These are phyloP conservation scores for Tremellales sp. DNA, from an alignment of 1,284 basidiomycete species.

Conservation along the genomic window DNA sequence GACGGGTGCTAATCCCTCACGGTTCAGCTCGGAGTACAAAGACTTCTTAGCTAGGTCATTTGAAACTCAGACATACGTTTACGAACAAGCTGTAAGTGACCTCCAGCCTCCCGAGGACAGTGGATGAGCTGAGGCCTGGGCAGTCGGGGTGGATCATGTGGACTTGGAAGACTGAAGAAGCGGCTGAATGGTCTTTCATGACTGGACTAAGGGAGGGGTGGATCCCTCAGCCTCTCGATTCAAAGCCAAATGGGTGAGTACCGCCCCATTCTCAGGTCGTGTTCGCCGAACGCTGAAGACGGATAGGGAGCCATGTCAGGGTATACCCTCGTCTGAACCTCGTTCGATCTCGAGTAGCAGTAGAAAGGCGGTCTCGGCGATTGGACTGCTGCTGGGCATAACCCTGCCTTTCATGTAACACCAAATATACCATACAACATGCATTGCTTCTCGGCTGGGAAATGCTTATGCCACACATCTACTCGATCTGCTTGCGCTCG, in stretches of 20 bases:
- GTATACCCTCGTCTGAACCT: too few relatives aligned
- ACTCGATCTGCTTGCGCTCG: slow-evolving; percentile 7
- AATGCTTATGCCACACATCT: too few relatives aligned
- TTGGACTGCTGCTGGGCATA: too few relatives aligned
- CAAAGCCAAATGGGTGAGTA: slow-evolving; percentile 38
- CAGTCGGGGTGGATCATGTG: slow-evolving; percentile 36
- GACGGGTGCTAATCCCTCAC: slow-evolving; percentile 61
- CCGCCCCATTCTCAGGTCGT: too few relatives aligned
- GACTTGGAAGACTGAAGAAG: slow-evolving; percentile 46
- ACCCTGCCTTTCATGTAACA: too few relatives aligned
- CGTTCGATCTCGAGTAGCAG: too few relatives aligned
- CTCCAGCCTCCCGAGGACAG: too few relatives aligned
- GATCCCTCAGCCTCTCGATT: slow-evolving; percentile 36
- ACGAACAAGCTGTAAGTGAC: slow-evolving; percentile 44
- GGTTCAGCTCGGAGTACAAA: slow-evolving; percentile 73
- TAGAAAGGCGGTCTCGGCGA: too few relatives aligned
- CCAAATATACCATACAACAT: too few relatives aligned
- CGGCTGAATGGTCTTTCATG: slow-evolving; percentile 63
- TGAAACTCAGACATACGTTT: slow-evolving; percentile 66
- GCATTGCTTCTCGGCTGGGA: too few relatives aligned
- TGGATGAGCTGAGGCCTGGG: slow-evolving; percentile 1
- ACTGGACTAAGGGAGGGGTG: slow-evolving; percentile 40
- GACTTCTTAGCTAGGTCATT: slow-evolving; percentile 71
- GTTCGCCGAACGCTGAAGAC: too few relatives aligned
- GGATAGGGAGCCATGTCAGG: too few relatives aligned